These are phyloP conservation scores for Selenicereus undatus DNA, from an alignment of 148 eudicot species.

Conservation along the genomic window DNA sequence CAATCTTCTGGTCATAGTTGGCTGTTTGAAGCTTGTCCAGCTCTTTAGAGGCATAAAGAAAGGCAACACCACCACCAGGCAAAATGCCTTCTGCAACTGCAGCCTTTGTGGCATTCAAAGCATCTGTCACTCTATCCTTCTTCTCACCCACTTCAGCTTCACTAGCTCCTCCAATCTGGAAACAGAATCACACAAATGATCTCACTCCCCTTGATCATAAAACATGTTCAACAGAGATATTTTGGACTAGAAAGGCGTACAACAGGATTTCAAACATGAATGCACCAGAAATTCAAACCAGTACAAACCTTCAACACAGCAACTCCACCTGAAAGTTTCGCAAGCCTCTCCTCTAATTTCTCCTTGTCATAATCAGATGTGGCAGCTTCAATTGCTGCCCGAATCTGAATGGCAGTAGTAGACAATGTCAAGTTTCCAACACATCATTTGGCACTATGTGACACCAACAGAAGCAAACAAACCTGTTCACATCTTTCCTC, in stretches of 20 bases:
- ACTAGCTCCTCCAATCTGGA: constrained; percentile 94
- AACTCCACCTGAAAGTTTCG: constrained; percentile 93
- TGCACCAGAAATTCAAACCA: not conserved
- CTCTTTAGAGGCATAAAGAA: constrained; percentile 62
- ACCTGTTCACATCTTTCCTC: constrained; percentile 98
- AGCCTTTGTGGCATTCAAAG: constrained; percentile 93
- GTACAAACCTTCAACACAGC: constrained; percentile 76
- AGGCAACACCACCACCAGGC: constrained; percentile 74
- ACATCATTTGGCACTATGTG: not conserved
- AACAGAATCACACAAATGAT: not conserved
- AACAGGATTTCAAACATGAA: not conserved
- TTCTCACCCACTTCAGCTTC: constrained; percentile 94
- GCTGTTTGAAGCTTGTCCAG: constrained; percentile 42
- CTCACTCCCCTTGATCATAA: not conserved
- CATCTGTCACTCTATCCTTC: constrained; percentile 97
- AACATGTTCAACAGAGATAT: not conserved
- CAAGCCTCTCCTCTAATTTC: constrained; percentile 85
- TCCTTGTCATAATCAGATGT: constrained; percentile 89
- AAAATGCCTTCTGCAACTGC: constrained; percentile 97
- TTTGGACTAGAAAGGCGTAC: not conserved
- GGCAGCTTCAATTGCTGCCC: constrained; percentile 59
- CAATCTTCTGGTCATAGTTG: constrained; percentile 64
- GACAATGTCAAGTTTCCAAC: not conserved
- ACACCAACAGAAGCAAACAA: constrained; percentile 4
- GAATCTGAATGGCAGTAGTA: constrained; percentile 39